Evolutionary conservation across 192 early-diverging fungal genomes (phyloP), one percentile per base, ranked within the genome.

Genomic region (Coemansia sp.): DNA sequence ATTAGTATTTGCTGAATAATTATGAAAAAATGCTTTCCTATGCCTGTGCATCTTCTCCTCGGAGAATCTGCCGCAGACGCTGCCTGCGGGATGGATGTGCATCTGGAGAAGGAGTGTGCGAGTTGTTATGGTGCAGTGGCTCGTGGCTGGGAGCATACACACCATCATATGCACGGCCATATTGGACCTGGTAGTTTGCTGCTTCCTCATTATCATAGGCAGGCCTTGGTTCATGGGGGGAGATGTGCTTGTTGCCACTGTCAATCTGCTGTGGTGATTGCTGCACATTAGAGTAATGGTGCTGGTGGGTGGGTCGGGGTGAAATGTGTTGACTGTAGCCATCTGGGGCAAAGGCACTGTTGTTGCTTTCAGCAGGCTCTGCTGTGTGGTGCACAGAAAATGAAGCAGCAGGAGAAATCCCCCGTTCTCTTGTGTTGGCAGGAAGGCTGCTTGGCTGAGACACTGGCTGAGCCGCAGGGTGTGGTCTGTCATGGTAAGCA

Each of bases 61-160:
- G 19, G 31, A 44, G 8, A n/a, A 56, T 31, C 20, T 56, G 54
- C 35, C 54, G 54, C n/a, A 56, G 27, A 13, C 54, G 54, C 37
- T 56, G 44, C 29, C 43, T 56, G 44, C 44, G 54, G 4, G 54
- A 56, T 7, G 35, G n/a, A 13, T 56, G 44, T 2, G 54, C 46
- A 12, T 14, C 19, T 1, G 46, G 46, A 5, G 46, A 34, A 8
- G 39, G 40, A 11, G 6, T 36, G 10, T 39, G 33, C 7, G 11
- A 16, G 2, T 27, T 14, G 22, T 6, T 30, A 12, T 26, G 54
- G 12, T 16, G 12, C 28, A n/a, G 25, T 17, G 36, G 1, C 3
- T 21, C 40, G 38, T 14, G 10, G 44, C 29, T 47, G 44, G 17
- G 27, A 25, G 33, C 26, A 33, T 34, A 16, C 2, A 3, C 32